Evolutionary conservation across 352 stramenopile species (phyloP).

Genomic region (Aphanomyces astaci): DNA sequence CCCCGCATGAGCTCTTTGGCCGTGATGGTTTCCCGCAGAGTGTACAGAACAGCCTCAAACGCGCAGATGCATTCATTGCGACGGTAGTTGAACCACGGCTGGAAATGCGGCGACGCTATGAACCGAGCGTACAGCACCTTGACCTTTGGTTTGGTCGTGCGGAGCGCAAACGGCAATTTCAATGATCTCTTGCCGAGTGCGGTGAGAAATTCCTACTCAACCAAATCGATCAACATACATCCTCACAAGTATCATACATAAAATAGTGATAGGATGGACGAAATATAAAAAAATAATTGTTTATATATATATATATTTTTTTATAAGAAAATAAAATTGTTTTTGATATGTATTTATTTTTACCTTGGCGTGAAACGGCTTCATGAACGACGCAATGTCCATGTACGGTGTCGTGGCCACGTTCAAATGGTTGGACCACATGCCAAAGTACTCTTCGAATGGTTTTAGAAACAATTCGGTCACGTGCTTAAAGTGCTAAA

Average conservation of each 20-base stretch:
- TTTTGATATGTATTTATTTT: background rate
- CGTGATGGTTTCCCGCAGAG: constrained; percentile 34
- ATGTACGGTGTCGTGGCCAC: constrained; percentile 43
- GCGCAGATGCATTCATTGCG: constrained; percentile 58
- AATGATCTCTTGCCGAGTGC: background rate
- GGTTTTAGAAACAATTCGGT: constrained; percentile 80
- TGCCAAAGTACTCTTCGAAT: constrained; percentile 81
- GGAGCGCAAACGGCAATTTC: constrained; percentile 23
- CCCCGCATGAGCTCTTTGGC: constrained; percentile 8
- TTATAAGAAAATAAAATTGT: too few species aligned
- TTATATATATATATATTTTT: too few species aligned
- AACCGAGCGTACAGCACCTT: constrained; percentile 63
- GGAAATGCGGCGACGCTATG: constrained; percentile 59
- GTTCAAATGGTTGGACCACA: constrained; percentile 48
- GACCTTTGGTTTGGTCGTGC: constrained; percentile 64
- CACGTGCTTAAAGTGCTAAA: constrained; percentile 79
- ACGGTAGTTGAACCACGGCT: constrained; percentile 66
- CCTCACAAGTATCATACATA: too few species aligned
- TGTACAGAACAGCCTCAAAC: constrained; percentile 50
- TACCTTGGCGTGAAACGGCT: constrained; percentile 56
- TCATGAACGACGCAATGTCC: constrained; percentile 57
- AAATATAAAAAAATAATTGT: too few species aligned
- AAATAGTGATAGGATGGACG: too few species aligned
- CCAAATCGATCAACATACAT: background rate
- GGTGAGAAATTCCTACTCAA: constrained; percentile 13